Conservation (phyloP, 257 asterid species). For the Galeopsis tetrahit region DNA sequence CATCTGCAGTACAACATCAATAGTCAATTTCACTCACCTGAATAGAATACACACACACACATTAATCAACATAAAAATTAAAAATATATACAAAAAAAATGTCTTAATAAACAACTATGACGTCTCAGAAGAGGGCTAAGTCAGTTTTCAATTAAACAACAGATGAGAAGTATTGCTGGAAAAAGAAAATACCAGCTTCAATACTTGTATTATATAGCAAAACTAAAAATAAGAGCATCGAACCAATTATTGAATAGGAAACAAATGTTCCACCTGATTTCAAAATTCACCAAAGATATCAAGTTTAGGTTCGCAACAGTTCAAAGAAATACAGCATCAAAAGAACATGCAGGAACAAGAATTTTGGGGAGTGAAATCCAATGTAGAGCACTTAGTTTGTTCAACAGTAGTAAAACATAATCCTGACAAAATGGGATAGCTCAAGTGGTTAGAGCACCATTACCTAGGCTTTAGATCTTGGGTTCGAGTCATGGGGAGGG, state of each 20-base stretch:
- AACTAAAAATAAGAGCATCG: not conserved
- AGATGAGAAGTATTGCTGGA: not conserved
- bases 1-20: slow-evolving; percentile 66
- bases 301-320: not conserved
- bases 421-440: too few species aligned
- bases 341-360: slow-evolving; percentile 9
- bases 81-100: not conserved
- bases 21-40: slow-evolving; percentile 15
- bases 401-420: not conserved
- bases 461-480: too few species aligned
- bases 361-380: slow-evolving; percentile 10
- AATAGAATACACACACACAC: not conserved
- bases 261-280: slow-evolving; percentile 9
- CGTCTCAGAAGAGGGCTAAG: not conserved
- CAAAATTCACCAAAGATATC: slow-evolving; percentile 12
- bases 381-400: not conserved
- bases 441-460: too few species aligned
- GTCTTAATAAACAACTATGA: not conserved
- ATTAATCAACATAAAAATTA: not conserved
- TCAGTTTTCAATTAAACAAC: not conserved
- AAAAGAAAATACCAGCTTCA: not conserved
- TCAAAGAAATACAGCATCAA: not conserved
- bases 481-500: too few species aligned
- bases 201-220: not conserved
- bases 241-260: slow-evolving; percentile 3